phyloP scores from a whole-genome alignment of 495 filamentous ascomycete genomes.

The Aspergillus avenaceus region DNA sequence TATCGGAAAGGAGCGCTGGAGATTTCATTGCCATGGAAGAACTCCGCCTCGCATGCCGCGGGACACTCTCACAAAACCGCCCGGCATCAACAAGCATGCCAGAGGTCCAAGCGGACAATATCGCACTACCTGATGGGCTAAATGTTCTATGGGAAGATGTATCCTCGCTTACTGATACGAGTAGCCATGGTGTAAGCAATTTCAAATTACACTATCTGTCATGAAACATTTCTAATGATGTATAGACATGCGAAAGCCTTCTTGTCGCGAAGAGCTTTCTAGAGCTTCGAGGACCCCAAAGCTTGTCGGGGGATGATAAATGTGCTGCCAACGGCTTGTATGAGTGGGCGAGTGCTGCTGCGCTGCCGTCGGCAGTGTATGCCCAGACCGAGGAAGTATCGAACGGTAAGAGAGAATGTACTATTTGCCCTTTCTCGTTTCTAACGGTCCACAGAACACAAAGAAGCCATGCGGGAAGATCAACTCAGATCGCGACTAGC shows the following conservation, averaged over 20 bases:
- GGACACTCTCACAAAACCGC: constrained; percentile 16
- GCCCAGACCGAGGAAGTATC: constrained; percentile 22
- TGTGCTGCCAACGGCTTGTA: constrained; percentile 26
- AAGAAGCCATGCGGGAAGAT: constrained; percentile 16
- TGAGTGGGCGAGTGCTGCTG: constrained; percentile 29
- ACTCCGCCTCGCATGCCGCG: constrained; percentile 27
- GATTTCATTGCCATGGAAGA: constrained; percentile 24
- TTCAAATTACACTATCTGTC: background rate
- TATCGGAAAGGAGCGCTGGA: background rate
- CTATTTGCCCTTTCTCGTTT: background rate
- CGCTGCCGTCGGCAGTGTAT: constrained; percentile 34
- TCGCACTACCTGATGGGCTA: constrained; percentile 11
- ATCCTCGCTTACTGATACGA: constrained; percentile 18
- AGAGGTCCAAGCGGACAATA: constrained; percentile 8
- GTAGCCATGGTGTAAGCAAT: constrained; percentile 20
- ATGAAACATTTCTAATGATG: constrained; percentile 5
- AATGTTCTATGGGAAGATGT: constrained; percentile 29
- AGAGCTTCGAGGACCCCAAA: constrained; percentile 10
- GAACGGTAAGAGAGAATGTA: constrained; percentile 18
- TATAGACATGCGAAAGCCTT: constrained; percentile 30
- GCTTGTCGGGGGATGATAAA: constrained; percentile 21
- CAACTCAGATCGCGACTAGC: constrained; percentile 24
- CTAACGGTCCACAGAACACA: constrained; percentile 12
- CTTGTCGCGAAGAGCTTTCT: constrained; percentile 25
- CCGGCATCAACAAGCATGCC: constrained; percentile 10